Conservation (phyloP, 257 asterid genomes). For the Catharanthus roseus region DNA sequence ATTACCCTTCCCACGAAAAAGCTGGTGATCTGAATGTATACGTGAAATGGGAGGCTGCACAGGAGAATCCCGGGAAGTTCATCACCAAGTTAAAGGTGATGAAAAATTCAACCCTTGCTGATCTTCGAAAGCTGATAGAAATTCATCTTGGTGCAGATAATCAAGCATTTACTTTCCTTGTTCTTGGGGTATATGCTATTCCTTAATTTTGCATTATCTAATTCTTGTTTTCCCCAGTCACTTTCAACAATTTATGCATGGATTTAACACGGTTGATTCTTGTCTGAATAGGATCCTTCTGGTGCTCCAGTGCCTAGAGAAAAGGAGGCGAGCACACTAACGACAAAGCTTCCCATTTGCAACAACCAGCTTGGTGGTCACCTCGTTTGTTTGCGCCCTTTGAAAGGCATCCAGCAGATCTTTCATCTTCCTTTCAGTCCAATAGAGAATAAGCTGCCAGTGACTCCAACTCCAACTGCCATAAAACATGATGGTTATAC, state of each 20-base stretch:
- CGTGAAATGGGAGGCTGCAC: conserved; percentile 82
- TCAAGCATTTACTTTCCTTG: conserved; percentile 58
- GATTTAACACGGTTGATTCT: neutral
- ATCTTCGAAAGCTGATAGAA: conserved; percentile 76
- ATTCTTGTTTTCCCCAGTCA: neutral
- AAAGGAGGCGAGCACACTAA: conserved; percentile 39
- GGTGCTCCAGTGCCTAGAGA: conserved; percentile 68
- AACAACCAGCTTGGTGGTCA: conserved; percentile 48
- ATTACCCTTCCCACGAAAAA: conserved; percentile 25
- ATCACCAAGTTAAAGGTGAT: conserved; percentile 53
- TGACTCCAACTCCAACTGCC: conserved; percentile 31
- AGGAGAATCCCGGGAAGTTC: conserved; percentile 64
- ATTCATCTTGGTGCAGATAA: conserved; percentile 56
- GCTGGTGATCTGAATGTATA: conserved; percentile 38
- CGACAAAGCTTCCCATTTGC: conserved; percentile 60
- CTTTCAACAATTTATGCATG: neutral
- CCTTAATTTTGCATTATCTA: neutral
- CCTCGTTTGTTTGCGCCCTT: conserved; percentile 58
- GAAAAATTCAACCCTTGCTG: conserved; percentile 72
- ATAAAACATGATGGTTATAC: conserved; percentile 26
- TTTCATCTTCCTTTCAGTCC: conserved; percentile 45
- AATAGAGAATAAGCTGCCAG: conserved; percentile 44
- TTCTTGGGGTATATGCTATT: conserved; percentile 36
- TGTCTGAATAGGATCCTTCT: conserved; percentile 49
- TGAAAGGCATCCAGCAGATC: conserved; percentile 25